Base-by-base conservation (phyloP, 192 early-diverging fungal species). In the Thoreauomyces humboldtii region DNA sequence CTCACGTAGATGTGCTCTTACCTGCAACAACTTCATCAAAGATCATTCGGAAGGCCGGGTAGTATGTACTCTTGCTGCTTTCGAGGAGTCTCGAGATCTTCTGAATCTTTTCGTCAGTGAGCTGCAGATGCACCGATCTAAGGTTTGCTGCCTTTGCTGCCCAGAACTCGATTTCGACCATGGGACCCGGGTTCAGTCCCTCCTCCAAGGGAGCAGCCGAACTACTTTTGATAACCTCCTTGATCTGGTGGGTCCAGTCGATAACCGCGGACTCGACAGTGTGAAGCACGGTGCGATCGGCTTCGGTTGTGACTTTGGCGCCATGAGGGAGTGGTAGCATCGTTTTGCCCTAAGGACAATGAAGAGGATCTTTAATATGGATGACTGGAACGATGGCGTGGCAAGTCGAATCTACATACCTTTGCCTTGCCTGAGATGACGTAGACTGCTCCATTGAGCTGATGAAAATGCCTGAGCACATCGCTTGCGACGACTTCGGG, bases 141-240 rank as follows among this genome's bases (percentile, higher is more conserved):
- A 87, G 53, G 56, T 87, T 87, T 14, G 83, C 81, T 15, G 82
- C 83, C 51, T 86, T 86, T 47, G 85, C 85, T 14, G 81, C 79
- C 85, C 85, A 87, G 61, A 87, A 87, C 56, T 87, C 85, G 53
- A 87, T 83, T 56, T 87, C 85, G 24, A 87, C 79, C 72, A 76
- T 73, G 22, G 85, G 85, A 2, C 83, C 83, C 9, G 85, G 85
- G 66, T 85, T 84, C 44, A 84, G 58, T 9, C 81, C 83, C 59
- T 87, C 79, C 43, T 87, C 83, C 9, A 87, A 61, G 4, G 84
- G 83, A 12, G 81, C 73, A n/a, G 85, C 72, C 1, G 85, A 87
- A 46, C 53, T 75, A 58, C 72, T 76, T 47, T 81, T 81, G 59
- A 87, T 84, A 7, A 87, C 85, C 27, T 86, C 83, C 52, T 85